Percentiles rank a stretch among this genome's conserved stretches.
phyloP scores from a whole-genome alignment of 257 asterid genomes.

The Salvia splendens region DNA sequence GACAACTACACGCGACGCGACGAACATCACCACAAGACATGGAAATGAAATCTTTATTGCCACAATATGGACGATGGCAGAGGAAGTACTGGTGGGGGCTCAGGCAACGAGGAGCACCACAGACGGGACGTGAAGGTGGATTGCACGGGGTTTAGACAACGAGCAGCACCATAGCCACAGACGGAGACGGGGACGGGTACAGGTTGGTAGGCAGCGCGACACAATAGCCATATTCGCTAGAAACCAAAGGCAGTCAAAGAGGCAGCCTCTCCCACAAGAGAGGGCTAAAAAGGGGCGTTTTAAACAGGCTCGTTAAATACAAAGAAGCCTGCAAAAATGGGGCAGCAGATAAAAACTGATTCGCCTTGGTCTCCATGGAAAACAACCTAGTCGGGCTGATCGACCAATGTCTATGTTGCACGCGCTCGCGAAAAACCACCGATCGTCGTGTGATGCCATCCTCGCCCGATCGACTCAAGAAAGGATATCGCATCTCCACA shows the following conservation, averaged over 20 bases:
- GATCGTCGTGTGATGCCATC: not conserved
- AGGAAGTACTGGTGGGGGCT: not conserved
- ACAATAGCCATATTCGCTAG: constrained; percentile 37
- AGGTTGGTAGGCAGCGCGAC: too few species aligned
- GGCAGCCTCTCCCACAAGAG: constrained; percentile 36
- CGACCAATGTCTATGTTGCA: too few species aligned
- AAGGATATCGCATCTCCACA: constrained; percentile 93
- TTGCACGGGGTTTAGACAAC: not conserved
- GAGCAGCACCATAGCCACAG: not conserved
- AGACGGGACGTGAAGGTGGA: too few species aligned
- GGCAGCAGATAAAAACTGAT: constrained; percentile 26
- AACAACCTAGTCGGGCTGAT: constrained; percentile 49
- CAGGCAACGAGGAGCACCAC: not conserved
- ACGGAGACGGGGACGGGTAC: constrained; percentile 6
- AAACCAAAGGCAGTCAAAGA: constrained; percentile 46
- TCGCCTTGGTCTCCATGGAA: constrained; percentile 48
- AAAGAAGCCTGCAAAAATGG: constrained; percentile 57
- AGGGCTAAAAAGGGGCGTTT: constrained; percentile 30
- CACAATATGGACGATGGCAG: constrained; percentile 8
- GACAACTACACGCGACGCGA: not conserved
- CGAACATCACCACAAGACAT: too few species aligned
- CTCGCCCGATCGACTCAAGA: constrained; percentile 22
- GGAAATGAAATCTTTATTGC: constrained; percentile 28
- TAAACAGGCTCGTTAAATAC: constrained; percentile 55
- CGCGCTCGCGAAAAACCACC: constrained; percentile 31